Evolutionary conservation across 148 eudicot genomes (phyloP).

Genomic region (Heliosperma pusillum): DNA sequence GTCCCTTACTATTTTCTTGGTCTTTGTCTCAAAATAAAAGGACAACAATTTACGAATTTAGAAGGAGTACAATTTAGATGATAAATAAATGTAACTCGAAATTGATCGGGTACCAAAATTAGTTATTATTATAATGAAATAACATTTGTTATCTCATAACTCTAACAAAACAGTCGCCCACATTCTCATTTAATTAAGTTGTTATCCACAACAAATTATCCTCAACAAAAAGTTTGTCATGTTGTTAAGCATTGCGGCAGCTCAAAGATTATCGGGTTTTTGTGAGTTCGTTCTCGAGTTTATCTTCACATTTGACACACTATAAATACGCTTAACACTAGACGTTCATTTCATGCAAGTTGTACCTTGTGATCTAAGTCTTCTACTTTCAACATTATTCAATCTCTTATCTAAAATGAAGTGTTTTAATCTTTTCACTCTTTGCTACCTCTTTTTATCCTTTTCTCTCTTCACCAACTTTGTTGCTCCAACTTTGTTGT

Average conservation of each 20-base stretch:
- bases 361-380: neutral
- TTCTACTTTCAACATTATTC: neutral
- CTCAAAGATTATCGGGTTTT: conserved; percentile 10
- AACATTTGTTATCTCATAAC: too few species aligned
- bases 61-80: too few species aligned
- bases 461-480: conserved; percentile 16
- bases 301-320: conserved; percentile 16
- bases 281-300: conserved; percentile 18
- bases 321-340: conserved; percentile 10
- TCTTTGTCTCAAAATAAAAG: too few species aligned
- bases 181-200: too few species aligned
- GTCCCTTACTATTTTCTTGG: too few species aligned
- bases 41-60: too few species aligned
- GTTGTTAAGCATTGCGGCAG: conserved; percentile 17
- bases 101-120: too few species aligned
- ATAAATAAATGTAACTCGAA: too few species aligned
- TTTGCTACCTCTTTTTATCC: conserved; percentile 7
- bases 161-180: too few species aligned
- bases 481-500: conserved; percentile 40
- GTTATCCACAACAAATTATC: too few species aligned
- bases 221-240: too few species aligned
- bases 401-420: conserved; percentile 13
- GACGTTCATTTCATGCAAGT: conserved; percentile 6
- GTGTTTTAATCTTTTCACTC: conserved; percentile 6
- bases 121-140: too few species aligned